Evolutionary conservation across 2,329 filamentous ascomycete genomes (phyloP), one percentile per base, ranked within the genome.

Genomic region (Albifimbria verrucaria): DNA sequence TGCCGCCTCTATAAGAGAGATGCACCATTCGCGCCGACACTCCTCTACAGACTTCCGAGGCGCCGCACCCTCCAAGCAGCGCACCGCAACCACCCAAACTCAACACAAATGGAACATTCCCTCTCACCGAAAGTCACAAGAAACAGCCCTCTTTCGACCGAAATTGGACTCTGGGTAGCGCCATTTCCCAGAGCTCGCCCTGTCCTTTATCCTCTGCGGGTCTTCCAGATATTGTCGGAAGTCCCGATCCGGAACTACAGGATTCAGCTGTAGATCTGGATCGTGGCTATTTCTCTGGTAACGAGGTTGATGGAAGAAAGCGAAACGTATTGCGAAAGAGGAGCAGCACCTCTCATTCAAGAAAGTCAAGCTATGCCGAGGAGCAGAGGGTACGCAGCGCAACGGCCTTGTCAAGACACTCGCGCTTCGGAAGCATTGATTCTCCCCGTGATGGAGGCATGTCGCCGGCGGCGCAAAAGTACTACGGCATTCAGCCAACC

Each of bases 211-310:
- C 81, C 4, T 81, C 80, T 3, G 71, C 79, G 17, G 80, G 78
- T 15, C 63, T 79, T 26, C 74, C 78, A 25, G 79, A 81, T 50
- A 61, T 72, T 7, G 50, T 72, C 48, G 68, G 69, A 21, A 65
- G 65, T 21, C 72, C 74, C 2, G 72, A 72, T 17, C 61, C 69
- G 15, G 68, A 73, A 12, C 62, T 72, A 15, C 75, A 75, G 56
- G 79, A 82, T 54, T 76, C 76, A 9, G 72, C 74, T 17, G 70
- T 76, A 22, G 89, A 95, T 55, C 70, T 90, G 17, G 94, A 97
- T 63, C 83, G 91, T 32, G 93, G 92, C 22, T 97, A 97, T 69
- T 96, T 97, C 66, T 97, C 93, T 7, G 91, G 92, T 3, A 89
- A 88, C 17, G 93, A 97, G 64, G 77, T 86, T 11, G 92, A 97